phyloP scores from a whole-genome alignment of 164 flowering plant species.

The Nymphaea colorata region DNA sequence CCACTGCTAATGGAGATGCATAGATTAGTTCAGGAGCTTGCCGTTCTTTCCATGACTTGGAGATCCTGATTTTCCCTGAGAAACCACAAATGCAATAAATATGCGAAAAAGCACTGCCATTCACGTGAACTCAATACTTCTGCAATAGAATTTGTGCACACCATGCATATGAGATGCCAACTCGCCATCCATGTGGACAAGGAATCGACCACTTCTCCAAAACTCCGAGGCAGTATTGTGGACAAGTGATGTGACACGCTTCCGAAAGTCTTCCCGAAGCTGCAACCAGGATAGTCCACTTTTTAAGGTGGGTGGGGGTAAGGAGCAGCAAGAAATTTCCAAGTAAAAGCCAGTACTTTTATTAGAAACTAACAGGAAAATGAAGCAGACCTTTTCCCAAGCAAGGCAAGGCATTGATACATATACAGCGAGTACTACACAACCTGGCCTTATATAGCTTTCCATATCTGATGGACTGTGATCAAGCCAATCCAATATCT shows the following conservation, averaged over 20 bases:
- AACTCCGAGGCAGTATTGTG: constrained; percentile 41
- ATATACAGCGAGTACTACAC: constrained; percentile 72
- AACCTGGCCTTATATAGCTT: constrained; percentile 93
- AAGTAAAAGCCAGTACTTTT: background rate
- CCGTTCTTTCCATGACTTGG: constrained; percentile 65
- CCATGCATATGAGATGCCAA: constrained; percentile 74
- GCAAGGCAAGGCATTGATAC: constrained; percentile 50
- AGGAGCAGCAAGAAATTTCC: background rate
- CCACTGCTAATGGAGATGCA: constrained; percentile 85
- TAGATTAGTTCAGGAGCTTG: constrained; percentile 58
- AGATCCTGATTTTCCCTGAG: constrained; percentile 56
- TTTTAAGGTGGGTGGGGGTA: too few relatives aligned
- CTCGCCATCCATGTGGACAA: constrained; percentile 45
- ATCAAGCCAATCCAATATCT: constrained; percentile 84
- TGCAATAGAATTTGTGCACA: constrained; percentile 9
- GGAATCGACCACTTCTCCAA: constrained; percentile 77
- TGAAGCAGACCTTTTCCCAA: constrained; percentile 60
- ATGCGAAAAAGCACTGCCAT: background rate
- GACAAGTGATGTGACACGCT: constrained; percentile 34
- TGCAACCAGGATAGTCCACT: constrained; percentile 12
- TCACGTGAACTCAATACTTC: background rate
- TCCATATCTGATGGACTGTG: constrained; percentile 88
- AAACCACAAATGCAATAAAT: background rate
- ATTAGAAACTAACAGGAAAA: background rate
- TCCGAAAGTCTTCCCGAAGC: constrained; percentile 57